Conservation (phyloP, 169 alveolate genomes). For the Plasmodium vinckei region DNA sequence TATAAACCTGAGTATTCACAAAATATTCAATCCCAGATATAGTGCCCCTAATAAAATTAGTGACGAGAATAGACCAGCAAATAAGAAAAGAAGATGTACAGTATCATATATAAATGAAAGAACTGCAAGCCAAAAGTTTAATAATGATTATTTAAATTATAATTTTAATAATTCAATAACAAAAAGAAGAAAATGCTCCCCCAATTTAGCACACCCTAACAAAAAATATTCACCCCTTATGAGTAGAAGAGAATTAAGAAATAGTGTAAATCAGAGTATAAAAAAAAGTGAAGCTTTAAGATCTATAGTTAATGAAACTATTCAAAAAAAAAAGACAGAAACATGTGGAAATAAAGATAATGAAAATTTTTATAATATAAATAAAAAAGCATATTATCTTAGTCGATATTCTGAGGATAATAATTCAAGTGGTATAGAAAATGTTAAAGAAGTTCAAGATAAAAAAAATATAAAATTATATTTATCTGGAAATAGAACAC, state of each 20-base stretch:
- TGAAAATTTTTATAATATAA: neutral
- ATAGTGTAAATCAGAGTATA: conserved; percentile 53
- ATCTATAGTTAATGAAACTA: conserved; percentile 38
- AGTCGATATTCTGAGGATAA: conserved; percentile 2
- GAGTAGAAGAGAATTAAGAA: conserved; percentile 32
- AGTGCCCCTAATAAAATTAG: conserved; percentile 25
- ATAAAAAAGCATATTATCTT: conserved; percentile 16
- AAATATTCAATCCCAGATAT: conserved; percentile 26
- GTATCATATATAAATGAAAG: conserved; percentile 20
- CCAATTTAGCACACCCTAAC: neutral
- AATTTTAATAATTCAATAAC: conserved; percentile 50
- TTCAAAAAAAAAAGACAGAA: conserved; percentile 4
- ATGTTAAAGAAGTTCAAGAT: neutral
- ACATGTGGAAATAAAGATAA: neutral
- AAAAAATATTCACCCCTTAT: conserved; percentile 29
- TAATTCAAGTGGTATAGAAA: neutral
- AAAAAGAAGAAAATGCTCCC: conserved; percentile 34
- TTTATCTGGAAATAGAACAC: neutral
- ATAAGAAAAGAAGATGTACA: conserved; percentile 58
- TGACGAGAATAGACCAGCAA: conserved; percentile 28
- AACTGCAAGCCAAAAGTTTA: conserved; percentile 1
- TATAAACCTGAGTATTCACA: conserved; percentile 53
- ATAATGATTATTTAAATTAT: conserved; percentile 30
- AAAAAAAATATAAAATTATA: neutral
- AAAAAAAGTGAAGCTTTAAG: conserved; percentile 50